phyloP scores from a whole-genome alignment of 768 basidiomycete genomes.

The Mycena vulgaris region DNA sequence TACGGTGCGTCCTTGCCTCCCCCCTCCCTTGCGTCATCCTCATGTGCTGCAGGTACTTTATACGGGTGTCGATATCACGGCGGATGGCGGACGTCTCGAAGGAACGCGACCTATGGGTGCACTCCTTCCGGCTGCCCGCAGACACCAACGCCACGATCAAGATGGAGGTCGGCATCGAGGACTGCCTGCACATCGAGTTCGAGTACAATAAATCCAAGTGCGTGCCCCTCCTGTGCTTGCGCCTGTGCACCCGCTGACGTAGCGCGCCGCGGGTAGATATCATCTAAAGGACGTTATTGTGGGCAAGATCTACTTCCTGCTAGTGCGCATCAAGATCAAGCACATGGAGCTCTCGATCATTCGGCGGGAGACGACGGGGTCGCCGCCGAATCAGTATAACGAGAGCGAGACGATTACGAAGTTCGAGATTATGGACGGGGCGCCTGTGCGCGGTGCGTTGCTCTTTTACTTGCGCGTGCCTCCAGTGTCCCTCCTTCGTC shows the following conservation, averaged over 20 bases:
- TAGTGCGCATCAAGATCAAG: constrained; percentile 99
- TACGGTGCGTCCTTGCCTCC: constrained; percentile 73
- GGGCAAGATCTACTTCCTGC: constrained; percentile 98
- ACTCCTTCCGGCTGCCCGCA: constrained; percentile 98
- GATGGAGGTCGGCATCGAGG: constrained; percentile 99
- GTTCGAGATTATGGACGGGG: constrained; percentile 99
- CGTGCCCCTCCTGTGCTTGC: constrained; percentile 50
- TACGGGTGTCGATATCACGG: constrained; percentile 92
- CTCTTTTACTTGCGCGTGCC: neutral
- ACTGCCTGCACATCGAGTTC: constrained; percentile 98
- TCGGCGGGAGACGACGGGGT: constrained; percentile 95
- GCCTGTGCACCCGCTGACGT: constrained; percentile 1
- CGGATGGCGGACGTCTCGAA: constrained; percentile 94
- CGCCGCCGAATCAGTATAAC: constrained; percentile 99
- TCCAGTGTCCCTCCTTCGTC: neutral
- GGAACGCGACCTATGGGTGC: constrained; percentile 97
- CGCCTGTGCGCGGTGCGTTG: constrained; percentile 89
- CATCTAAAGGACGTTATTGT: constrained; percentile 99
- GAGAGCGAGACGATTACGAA: constrained; percentile 99
- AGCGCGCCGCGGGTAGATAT: constrained; percentile 70
- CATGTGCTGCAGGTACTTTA: constrained; percentile 78
- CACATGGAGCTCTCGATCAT: constrained; percentile 99
- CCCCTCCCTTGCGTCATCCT: constrained; percentile 9
- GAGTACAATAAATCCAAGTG: constrained; percentile 99
- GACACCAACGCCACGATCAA: constrained; percentile 98